phyloP scores from a whole-genome alignment of 2,329 filamentous ascomycete genomes.

The Lizonia empirigonia region DNA sequence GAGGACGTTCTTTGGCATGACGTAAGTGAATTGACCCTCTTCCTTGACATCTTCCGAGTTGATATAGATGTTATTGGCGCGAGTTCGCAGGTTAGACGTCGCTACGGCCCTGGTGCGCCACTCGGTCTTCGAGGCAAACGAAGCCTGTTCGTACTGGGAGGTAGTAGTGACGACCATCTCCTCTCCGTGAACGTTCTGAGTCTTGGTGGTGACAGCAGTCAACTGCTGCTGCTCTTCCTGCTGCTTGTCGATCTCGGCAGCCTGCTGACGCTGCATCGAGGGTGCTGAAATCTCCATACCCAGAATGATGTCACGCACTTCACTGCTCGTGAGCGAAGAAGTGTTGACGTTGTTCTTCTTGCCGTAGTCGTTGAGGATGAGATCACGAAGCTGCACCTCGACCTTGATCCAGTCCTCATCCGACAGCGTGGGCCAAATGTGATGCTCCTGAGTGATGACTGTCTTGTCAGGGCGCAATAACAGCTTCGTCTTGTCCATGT shows the following conservation, averaged over 20 bases:
- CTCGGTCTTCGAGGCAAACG: constrained; percentile 97
- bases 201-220: constrained; percentile 97
- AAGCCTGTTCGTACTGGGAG: constrained; percentile 96
- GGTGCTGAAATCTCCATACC: constrained; percentile 99
- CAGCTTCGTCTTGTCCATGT: constrained; percentile 97
- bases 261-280: constrained; percentile 97
- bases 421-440: constrained; percentile 94
- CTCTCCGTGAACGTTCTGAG: constrained; percentile 94
- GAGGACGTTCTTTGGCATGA: constrained; percentile 98
- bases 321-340: constrained; percentile 91
- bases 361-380: constrained; percentile 97
- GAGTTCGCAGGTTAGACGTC: constrained; percentile 89
- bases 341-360: constrained; percentile 99
- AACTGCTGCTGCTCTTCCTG: constrained; percentile 96
- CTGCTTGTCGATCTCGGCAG: constrained; percentile 98
- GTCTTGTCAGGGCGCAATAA: constrained; percentile 95
- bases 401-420: constrained; percentile 99
- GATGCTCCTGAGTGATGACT: constrained; percentile 96
- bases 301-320: constrained; percentile 97
- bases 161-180: constrained; percentile 99
- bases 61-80: constrained; percentile 98
- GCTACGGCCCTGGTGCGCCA: constrained; percentile 97
- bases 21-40: constrained; percentile 87
- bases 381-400: constrained; percentile 92
- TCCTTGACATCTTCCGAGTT: constrained; percentile 92